These are phyloP conservation scores for Phaeomoniella chlamydospora DNA, from an alignment of 2,329 filamentous ascomycete species.

Conservation along the genomic window DNA sequence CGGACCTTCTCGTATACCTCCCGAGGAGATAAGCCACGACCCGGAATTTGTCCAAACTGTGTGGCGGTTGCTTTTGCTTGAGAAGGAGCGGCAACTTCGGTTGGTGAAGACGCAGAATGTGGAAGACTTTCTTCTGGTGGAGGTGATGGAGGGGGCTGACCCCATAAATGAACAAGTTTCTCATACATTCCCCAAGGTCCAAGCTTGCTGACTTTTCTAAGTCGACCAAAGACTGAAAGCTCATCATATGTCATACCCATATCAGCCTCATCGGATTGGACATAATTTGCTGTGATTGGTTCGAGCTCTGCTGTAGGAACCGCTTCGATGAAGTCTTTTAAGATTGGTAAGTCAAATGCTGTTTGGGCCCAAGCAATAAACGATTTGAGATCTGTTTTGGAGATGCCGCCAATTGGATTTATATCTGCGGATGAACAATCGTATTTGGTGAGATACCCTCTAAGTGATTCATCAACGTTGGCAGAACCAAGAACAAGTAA, in stretches of 20 bases:
- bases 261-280: conserved; percentile 42
- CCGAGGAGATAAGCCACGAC: conserved; percentile 15
- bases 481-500: conserved; percentile 53
- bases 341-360: conserved; percentile 47
- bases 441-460: conserved; percentile 56
- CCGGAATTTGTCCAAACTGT: conserved; percentile 1
- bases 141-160: conserved; percentile 2
- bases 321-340: conserved; percentile 47
- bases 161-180: conserved; percentile 37
- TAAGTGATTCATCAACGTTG: conserved; percentile 41
- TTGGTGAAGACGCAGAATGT: not conserved
- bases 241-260: conserved; percentile 39
- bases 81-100: not conserved
- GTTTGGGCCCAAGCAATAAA: conserved; percentile 53
- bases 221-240: conserved; percentile 34
- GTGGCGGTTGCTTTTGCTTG: conserved; percentile 1
- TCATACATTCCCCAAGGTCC: conserved; percentile 41
- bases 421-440: conserved; percentile 43
- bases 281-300: conserved; percentile 49
- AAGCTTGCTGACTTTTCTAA: conserved; percentile 40
- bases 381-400: conserved; percentile 54
- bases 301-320: conserved; percentile 49
- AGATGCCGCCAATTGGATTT: conserved; percentile 46
- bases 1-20: conserved; percentile 33
- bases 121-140: not conserved